Conservation (phyloP, 441 rosid genomes). For the Biscutella laevigata region DNA sequence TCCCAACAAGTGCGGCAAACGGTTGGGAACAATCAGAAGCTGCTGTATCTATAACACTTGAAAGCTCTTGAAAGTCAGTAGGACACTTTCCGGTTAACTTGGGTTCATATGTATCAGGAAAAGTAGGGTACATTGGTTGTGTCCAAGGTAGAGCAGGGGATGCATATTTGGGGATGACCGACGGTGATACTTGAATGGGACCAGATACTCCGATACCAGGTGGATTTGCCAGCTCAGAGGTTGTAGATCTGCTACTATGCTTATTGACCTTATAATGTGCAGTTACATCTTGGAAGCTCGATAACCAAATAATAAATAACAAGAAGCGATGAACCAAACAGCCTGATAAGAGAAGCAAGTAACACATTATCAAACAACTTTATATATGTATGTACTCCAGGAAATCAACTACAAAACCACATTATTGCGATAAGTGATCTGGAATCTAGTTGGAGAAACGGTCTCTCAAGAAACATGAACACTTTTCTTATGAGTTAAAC, state of each 20-base stretch:
- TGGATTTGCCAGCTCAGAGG: constrained; percentile 55
- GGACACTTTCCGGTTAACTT: constrained; percentile 88
- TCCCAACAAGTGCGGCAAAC: constrained; percentile 77
- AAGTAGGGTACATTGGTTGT: constrained; percentile 74
- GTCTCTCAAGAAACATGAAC: background rate
- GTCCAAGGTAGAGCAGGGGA: constrained; percentile 44
- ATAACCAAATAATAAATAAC: constrained; percentile 54
- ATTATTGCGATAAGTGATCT: background rate
- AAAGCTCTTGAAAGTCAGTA: constrained; percentile 66
- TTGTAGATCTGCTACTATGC: constrained; percentile 41
- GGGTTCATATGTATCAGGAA: constrained; percentile 70
- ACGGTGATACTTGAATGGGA: constrained; percentile 87
- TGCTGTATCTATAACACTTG: constrained; percentile 53
- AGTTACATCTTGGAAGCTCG: constrained; percentile 54
- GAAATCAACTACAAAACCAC: background rate
- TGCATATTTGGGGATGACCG: constrained; percentile 60
- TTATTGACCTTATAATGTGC: constrained; percentile 31
- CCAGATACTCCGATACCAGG: constrained; percentile 62
- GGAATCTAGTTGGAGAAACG: background rate
- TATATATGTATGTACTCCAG: constrained; percentile 6
- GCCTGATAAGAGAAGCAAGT: constrained; percentile 43
- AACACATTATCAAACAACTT: constrained; percentile 17
- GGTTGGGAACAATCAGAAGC: constrained; percentile 82
- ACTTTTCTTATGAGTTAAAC: background rate
- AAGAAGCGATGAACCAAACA: constrained; percentile 43